Evolutionary conservation across 1,284 basidiomycete species (phyloP).

Genomic region (Ceratobasidium sp.): DNA sequence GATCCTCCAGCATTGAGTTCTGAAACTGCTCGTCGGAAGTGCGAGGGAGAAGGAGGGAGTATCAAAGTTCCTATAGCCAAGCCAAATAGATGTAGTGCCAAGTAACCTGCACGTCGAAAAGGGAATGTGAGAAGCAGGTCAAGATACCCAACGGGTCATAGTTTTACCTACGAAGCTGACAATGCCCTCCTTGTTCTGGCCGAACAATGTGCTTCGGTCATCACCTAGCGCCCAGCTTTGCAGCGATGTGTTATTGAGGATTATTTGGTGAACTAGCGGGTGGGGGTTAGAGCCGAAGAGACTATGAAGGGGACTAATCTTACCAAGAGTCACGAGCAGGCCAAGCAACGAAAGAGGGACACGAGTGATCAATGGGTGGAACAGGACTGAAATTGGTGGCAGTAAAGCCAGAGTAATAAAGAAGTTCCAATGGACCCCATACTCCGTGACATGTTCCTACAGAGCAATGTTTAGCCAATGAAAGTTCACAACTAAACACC

Average conservation of each 20-base stretch:
- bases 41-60: constrained; percentile 81
- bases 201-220: constrained; percentile 73
- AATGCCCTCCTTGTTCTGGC: constrained; percentile 94
- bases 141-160: background rate
- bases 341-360: constrained; percentile 77
- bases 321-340: constrained; percentile 74
- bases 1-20: background rate
- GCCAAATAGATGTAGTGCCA: constrained; percentile 90
- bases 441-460: constrained; percentile 96
- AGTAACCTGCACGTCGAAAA: constrained; percentile 74
- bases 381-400: constrained; percentile 79
- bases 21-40: constrained; percentile 67
- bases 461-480: constrained; percentile 1
- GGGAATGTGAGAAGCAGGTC: constrained; percentile 9
- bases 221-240: constrained; percentile 76
- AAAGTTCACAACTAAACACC: constrained; percentile 5
- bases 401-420: constrained; percentile 93
- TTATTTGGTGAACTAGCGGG: constrained; percentile 76
- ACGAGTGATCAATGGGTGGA: constrained; percentile 74
- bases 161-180: constrained; percentile 78
- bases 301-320: constrained; percentile 50
- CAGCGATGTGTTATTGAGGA: constrained; percentile 70
- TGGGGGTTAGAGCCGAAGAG: background rate
- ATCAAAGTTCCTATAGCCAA: constrained; percentile 85
- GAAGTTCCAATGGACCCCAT: constrained; percentile 99